Evolutionary conservation across 1,139 yeast genomes (phyloP).

Genomic region (Nakaseomyces delphensis): DNA sequence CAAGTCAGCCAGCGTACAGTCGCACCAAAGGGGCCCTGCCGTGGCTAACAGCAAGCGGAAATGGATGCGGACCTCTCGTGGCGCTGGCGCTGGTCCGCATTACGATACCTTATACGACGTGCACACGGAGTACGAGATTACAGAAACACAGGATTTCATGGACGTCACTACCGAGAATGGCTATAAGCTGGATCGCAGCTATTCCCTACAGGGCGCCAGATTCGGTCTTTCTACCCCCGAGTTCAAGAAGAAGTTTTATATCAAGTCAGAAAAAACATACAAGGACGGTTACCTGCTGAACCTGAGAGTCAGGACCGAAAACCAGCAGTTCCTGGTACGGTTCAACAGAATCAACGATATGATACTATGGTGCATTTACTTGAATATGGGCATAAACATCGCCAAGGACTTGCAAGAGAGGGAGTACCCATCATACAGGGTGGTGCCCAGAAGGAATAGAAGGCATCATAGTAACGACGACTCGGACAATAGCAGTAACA

Average conservation of each 20-base stretch:
- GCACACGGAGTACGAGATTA: neutral
- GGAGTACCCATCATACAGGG: conserved; percentile 56
- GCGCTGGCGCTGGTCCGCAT: neutral
- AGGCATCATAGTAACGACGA: conserved; percentile 13
- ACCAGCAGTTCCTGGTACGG: conserved; percentile 54
- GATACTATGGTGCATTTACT: conserved; percentile 48
- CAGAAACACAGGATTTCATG: conserved; percentile 2
- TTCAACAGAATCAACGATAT: conserved; percentile 48
- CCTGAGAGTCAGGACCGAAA: conserved; percentile 52
- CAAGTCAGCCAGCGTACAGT: neutral
- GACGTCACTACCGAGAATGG: conserved; percentile 5
- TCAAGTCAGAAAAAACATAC: conserved; percentile 18
- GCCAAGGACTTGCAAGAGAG: conserved; percentile 52
- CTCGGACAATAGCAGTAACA: neutral
- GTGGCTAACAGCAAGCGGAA: neutral
- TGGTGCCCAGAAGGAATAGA: conserved; percentile 56
- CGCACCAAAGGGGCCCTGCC: too few relatives aligned
- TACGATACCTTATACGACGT: neutral
- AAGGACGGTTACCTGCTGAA: conserved; percentile 1
- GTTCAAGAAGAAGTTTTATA: conserved; percentile 37
- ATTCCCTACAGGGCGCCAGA: conserved; percentile 58
- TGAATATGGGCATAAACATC: conserved; percentile 54
- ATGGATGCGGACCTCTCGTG: neutral
- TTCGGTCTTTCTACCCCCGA: conserved; percentile 58
- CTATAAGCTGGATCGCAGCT: conserved; percentile 40